These are phyloP conservation scores for Porphyra umbilicalis DNA, from an alignment of 31 red algal species.

Conservation along the genomic window DNA sequence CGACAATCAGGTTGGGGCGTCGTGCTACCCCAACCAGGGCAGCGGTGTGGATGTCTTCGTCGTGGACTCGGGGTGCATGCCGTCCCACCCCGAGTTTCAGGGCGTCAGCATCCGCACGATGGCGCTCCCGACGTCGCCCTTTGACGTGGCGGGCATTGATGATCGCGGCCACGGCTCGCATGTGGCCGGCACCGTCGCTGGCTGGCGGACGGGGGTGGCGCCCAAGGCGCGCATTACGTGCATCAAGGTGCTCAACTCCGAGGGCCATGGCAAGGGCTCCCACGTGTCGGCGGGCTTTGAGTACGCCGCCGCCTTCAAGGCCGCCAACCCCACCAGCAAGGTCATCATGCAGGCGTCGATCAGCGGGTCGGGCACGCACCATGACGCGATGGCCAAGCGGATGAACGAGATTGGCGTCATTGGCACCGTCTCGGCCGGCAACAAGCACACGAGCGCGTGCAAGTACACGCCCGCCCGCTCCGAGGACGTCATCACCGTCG, in stretches of 20 bases:
- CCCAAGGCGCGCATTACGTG: not conserved
- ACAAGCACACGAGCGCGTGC: not conserved
- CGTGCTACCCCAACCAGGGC: not conserved
- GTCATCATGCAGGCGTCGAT: conserved; percentile 1
- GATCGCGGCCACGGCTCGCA: not conserved
- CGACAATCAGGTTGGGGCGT: not conserved
- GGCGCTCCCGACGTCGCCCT: not conserved
- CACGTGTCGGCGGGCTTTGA: not conserved
- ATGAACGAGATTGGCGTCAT: not conserved
- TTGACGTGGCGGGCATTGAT: not conserved
- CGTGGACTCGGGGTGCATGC: not conserved
- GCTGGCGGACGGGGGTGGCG: not conserved
- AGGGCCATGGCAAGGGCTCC: not conserved
- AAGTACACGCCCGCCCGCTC: not conserved
- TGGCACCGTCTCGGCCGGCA: not conserved
- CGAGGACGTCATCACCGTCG: not conserved
- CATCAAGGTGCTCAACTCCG: not conserved
- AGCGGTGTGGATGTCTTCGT: not conserved
- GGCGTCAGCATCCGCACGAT: not conserved
- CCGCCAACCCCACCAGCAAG: not conserved
- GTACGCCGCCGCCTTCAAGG: not conserved
- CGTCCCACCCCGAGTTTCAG: not conserved
- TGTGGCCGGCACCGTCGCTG: not conserved
- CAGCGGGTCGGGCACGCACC: not conserved
- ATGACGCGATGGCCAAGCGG: not conserved